phyloP scores from a whole-genome alignment of 371 early-diverging fungal species.

The Amoeboaphelidium occidentale region DNA sequence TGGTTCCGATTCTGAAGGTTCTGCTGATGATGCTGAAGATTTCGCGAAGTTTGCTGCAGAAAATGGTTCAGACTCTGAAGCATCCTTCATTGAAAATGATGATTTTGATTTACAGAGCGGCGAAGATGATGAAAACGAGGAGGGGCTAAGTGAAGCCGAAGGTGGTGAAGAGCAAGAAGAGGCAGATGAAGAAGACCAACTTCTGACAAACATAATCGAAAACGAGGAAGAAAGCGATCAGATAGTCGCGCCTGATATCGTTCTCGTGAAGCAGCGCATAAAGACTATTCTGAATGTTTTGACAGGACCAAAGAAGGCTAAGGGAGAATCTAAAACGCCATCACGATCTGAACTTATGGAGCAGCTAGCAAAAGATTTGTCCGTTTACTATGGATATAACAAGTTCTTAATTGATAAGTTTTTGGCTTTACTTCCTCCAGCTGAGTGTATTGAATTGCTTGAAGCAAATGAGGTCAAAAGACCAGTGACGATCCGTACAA shows the following conservation, averaged over 20 bases:
- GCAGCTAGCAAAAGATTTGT: slow-evolving; percentile 63
- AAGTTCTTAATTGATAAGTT: slow-evolving; percentile 78
- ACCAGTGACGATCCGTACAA: slow-evolving; percentile 90
- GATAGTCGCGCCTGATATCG: slow-evolving; percentile 23
- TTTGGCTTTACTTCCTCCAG: slow-evolving; percentile 62
- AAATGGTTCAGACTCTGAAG: slow-evolving; percentile 12
- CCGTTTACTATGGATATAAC: slow-evolving; percentile 82
- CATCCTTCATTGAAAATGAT: slow-evolving; percentile 18
- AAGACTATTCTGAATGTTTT: slow-evolving; percentile 54
- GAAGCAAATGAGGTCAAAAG: slow-evolving; percentile 96
- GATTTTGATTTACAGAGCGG: slow-evolving; percentile 6
- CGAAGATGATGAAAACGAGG: slow-evolving; percentile 9
- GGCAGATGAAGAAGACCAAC: slow-evolving; percentile 17
- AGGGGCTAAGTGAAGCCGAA: slow-evolving; percentile 11
- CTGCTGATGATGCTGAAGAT: not conserved
- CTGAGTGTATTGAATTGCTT: slow-evolving; percentile 52
- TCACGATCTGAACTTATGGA: slow-evolving; percentile 59
- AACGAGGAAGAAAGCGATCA: slow-evolving; percentile 34
- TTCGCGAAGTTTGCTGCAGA: not conserved
- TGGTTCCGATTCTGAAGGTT: slow-evolving; percentile 9
- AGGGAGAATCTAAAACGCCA: slow-evolving; percentile 6
- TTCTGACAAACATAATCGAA: slow-evolving; percentile 43
- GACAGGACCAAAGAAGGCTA: not conserved
- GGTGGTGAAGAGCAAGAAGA: slow-evolving; percentile 13
- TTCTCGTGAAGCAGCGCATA: slow-evolving; percentile 51